Evolutionary conservation across 1,139 yeast species (phyloP).

Genomic region (Candida labiduridarum): DNA sequence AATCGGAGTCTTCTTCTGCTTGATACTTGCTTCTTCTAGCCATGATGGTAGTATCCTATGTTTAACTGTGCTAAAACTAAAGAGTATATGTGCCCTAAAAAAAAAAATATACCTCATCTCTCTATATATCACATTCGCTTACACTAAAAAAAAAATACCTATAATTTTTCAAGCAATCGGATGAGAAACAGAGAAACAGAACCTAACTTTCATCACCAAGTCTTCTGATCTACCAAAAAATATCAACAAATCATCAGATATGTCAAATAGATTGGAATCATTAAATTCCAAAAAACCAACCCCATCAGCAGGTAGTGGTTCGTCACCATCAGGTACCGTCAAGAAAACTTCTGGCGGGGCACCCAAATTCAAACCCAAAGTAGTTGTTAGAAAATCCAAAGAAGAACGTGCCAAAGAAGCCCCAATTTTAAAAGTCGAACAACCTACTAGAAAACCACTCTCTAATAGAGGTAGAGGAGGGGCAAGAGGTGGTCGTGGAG

Average conservation of each 20-base stretch:
- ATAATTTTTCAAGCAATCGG: slow-evolving; percentile 14
- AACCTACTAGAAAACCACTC: slow-evolving; percentile 22
- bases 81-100: not conserved
- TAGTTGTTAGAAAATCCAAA: slow-evolving; percentile 76
- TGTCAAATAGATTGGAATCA: slow-evolving; percentile 51
- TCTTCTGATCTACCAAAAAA: not conserved
- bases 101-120: slow-evolving; percentile 13
- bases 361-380: slow-evolving; percentile 75
- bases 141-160: not conserved
- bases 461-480: slow-evolving; percentile 30
- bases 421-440: slow-evolving; percentile 51
- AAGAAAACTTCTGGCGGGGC: not conserved
- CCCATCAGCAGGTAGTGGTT: slow-evolving; percentile 8
- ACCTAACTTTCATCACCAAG: slow-evolving; percentile 6
- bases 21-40: slow-evolving; percentile 18
- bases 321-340: not conserved
- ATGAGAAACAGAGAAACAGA: slow-evolving; percentile 1
- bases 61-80: not conserved
- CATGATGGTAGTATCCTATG: slow-evolving; percentile 11
- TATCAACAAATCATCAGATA: slow-evolving; percentile 16
- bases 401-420: slow-evolving; percentile 83
- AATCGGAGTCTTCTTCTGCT: slow-evolving; percentile 32
- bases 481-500: slow-evolving; percentile 39
- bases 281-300: slow-evolving; percentile 38
- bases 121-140: slow-evolving; percentile 7